Conservation (phyloP, 805 yeast genomes). For the Cyberlindnera meyerae region DNA sequence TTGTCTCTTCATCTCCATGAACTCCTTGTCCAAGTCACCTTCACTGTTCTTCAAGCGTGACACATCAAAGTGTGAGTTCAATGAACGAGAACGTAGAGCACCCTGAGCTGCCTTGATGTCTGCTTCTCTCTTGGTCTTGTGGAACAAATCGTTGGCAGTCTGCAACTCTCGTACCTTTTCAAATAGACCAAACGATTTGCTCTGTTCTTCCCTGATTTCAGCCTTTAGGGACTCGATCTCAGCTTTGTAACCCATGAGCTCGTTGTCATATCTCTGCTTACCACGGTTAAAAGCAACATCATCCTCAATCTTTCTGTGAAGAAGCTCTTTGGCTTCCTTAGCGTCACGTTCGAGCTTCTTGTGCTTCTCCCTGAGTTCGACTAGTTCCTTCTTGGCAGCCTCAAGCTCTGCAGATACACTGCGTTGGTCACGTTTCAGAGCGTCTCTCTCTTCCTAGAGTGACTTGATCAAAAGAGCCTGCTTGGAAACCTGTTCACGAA, state of each 20-base stretch:
- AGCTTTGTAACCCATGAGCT: conserved; percentile 34
- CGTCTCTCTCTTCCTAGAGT: conserved; percentile 29
- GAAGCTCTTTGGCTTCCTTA: conserved; percentile 35
- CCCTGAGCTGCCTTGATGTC: conserved; percentile 23
- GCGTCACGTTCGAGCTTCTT: conserved; percentile 43
- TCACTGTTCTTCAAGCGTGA: conserved; percentile 25
- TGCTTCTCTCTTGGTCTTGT: conserved; percentile 20
- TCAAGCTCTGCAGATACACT: conserved; percentile 26
- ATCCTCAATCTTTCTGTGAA: conserved; percentile 39
- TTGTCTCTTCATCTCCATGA: conserved; percentile 43
- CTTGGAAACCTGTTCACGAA: conserved; percentile 24
- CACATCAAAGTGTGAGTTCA: conserved; percentile 19
- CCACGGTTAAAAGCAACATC: conserved; percentile 42
- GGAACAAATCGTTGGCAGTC: conserved; percentile 30
- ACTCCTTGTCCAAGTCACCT: conserved; percentile 33
- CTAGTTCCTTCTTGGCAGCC: conserved; percentile 25
- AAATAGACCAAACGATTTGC: conserved; percentile 26
- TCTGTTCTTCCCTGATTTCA: conserved; percentile 27
- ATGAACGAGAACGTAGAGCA: conserved; percentile 21
- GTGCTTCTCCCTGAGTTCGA: conserved; percentile 22
- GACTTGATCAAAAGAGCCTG: conserved; percentile 24
- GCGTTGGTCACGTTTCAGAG: conserved; percentile 26
- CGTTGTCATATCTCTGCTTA: conserved; percentile 38
- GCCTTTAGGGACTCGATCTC: conserved; percentile 14
- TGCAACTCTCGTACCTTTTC: conserved; percentile 26